Conservation (phyloP, 768 basidiomycete genomes). For the Pleurotus eryngii region DNA sequence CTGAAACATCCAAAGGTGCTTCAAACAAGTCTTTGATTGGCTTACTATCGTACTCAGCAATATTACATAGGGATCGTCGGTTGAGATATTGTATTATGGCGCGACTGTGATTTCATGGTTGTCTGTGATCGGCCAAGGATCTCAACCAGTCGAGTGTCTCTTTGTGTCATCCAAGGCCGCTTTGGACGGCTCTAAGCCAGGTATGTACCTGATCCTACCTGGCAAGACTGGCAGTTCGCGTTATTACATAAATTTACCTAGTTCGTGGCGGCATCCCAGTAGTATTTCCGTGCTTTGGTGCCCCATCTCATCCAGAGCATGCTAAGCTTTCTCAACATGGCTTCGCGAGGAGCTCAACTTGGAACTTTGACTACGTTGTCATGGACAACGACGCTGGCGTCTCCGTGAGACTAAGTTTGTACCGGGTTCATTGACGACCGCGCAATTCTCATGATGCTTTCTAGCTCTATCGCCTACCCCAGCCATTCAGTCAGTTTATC, state of each 20-base stretch:
- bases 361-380: constrained; percentile 64
- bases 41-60: not conserved
- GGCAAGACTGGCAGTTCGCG: constrained; percentile 16
- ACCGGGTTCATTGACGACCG: not conserved
- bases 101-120: constrained; percentile 91
- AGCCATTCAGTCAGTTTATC: constrained; percentile 55
- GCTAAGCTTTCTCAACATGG: constrained; percentile 79
- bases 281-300: constrained; percentile 88
- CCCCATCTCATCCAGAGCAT: constrained; percentile 75
- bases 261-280: constrained; percentile 52
- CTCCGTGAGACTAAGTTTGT: constrained; percentile 75
- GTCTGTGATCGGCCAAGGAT: constrained; percentile 32
- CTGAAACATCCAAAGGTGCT: constrained; percentile 64
- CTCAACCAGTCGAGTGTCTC: constrained; percentile 57
- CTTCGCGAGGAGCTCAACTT: constrained; percentile 76
- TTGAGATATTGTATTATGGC: constrained; percentile 71
- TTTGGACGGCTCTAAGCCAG: constrained; percentile 78
- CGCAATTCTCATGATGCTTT: not conserved
- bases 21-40: not conserved
- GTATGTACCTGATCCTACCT: not conserved
- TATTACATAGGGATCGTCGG: constrained; percentile 54
- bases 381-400: constrained; percentile 70
- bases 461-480: constrained; percentile 64
- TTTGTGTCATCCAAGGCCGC: constrained; percentile 80
- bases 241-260: not conserved